These are phyloP conservation scores for Gossypium rotundifolium DNA, from an alignment of 345 rosid species.

Conservation along the genomic window DNA sequence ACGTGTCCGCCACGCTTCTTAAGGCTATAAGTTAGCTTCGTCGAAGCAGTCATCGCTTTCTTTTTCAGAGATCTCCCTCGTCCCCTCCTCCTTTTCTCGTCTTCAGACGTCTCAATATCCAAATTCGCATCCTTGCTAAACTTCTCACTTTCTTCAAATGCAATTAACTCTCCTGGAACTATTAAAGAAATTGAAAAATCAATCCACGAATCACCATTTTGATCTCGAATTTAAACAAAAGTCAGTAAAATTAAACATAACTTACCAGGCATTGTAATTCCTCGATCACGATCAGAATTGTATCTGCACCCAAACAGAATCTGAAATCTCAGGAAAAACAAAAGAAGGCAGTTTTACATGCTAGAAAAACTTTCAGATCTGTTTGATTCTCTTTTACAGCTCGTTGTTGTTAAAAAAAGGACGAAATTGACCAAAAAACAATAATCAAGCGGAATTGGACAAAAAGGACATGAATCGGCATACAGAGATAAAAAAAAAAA, in stretches of 20 bases:
- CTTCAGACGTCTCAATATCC: slow-evolving; percentile 56
- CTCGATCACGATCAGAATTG: slow-evolving; percentile 9
- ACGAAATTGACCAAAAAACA: slow-evolving; percentile 6
- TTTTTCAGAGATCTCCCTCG: slow-evolving; percentile 59
- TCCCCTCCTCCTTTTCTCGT: slow-evolving; percentile 43
- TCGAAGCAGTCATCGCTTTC: slow-evolving; percentile 78
- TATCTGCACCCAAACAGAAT: slow-evolving; percentile 21
- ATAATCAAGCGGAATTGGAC: background rate
- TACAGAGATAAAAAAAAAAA: background rate
- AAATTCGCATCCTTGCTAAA: slow-evolving; percentile 20
- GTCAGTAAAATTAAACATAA: background rate
- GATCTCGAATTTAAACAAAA: slow-evolving; percentile 2
- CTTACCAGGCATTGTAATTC: slow-evolving; percentile 48
- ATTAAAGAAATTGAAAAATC: background rate
- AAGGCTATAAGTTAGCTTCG: slow-evolving; percentile 53
- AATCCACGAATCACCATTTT: background rate
- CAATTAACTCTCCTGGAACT: slow-evolving; percentile 36
- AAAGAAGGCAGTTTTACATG: background rate
- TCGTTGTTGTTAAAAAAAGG: background rate
- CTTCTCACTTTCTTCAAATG: slow-evolving; percentile 38
- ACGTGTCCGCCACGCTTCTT: slow-evolving; percentile 71
- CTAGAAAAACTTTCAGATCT: slow-evolving; percentile 17
- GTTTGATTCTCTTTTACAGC: background rate
- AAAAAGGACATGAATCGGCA: slow-evolving; percentile 13
- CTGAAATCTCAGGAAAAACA: slow-evolving; percentile 8